These are phyloP conservation scores for Gymnopilus junonius DNA, from an alignment of 768 basidiomycete species.

Conservation along the genomic window DNA sequence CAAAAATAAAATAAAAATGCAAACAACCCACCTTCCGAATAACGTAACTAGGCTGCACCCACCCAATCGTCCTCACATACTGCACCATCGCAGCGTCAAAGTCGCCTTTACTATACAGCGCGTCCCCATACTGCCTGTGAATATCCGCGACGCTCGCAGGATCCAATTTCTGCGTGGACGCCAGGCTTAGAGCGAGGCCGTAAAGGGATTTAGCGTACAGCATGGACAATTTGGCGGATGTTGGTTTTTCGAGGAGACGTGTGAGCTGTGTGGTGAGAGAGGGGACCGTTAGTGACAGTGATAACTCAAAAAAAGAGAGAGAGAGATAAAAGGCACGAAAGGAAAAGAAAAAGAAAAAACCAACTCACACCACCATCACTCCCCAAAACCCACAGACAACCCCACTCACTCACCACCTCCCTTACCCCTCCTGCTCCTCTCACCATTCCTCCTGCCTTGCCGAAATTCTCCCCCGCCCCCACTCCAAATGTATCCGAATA, in stretches of 20 bases:
- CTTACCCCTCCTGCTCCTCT: conserved; percentile 83
- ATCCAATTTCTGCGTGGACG: conserved; percentile 78
- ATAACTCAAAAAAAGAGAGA: background rate
- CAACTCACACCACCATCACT: conserved; percentile 67
- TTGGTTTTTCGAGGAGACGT: conserved; percentile 78
- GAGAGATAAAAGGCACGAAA: background rate
- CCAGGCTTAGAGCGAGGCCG: conserved; percentile 80
- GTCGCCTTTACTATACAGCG: conserved; percentile 88
- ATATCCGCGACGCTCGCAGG: conserved; percentile 83
- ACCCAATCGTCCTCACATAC: conserved; percentile 88
- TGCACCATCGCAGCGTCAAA: conserved; percentile 94
- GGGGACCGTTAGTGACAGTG: background rate
- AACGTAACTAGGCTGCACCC: conserved; percentile 92
- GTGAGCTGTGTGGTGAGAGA: conserved; percentile 49
- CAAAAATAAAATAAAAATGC: background rate
- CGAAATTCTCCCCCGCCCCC: no score
- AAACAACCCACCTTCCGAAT: conserved; percentile 81
- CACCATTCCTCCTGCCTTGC: no score
- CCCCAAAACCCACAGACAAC: conserved; percentile 75
- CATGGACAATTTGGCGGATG: conserved; percentile 83
- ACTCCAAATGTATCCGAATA: conserved; percentile 83
- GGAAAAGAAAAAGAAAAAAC: background rate
- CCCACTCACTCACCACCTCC: conserved; percentile 83
- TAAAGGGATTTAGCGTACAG: conserved; percentile 83
- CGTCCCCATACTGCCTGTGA: conserved; percentile 88